These are phyloP conservation scores for Paralagenidium karlingii DNA, from an alignment of 352 stramenopile genomes.

Conservation along the genomic window DNA sequence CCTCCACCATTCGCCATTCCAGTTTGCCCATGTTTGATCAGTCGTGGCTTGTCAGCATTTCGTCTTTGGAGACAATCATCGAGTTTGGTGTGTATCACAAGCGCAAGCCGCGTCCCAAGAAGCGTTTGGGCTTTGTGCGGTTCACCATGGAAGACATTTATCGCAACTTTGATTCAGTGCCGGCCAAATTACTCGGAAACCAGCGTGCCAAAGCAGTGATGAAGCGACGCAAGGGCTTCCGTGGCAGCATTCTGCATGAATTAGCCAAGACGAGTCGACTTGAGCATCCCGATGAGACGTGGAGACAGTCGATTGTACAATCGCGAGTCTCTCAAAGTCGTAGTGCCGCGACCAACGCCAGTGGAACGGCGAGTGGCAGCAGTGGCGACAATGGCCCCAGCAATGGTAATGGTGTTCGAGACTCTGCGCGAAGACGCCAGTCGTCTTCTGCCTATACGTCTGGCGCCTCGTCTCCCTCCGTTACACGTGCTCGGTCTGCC, in stretches of 20 bases:
- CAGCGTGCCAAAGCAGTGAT: constrained; percentile 57
- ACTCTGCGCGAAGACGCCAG: too few species aligned
- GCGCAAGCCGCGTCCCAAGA: constrained; percentile 74
- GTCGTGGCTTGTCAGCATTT: constrained; percentile 68
- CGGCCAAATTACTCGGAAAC: constrained; percentile 53
- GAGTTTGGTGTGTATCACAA: constrained; percentile 76
- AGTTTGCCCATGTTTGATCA: constrained; percentile 64
- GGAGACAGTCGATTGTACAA: constrained; percentile 40
- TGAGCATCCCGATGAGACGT: constrained; percentile 53
- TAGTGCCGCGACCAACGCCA: constrained; percentile 14
- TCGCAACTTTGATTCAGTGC: constrained; percentile 61
- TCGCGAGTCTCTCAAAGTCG: too few species aligned
- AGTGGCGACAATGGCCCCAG: too few species aligned
- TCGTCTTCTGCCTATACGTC: too few species aligned
- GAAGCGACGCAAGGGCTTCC: constrained; percentile 67
- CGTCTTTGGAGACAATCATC: constrained; percentile 62
- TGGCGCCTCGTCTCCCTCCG: too few species aligned
- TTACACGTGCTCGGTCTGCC: too few species aligned
- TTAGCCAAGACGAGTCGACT: constrained; percentile 26
- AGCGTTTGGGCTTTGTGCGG: constrained; percentile 49
- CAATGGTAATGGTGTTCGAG: too few species aligned
- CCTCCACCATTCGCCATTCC: constrained; percentile 44
- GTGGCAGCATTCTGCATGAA: constrained; percentile 68
- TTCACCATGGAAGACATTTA: constrained; percentile 82
- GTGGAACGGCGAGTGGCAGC: constrained; percentile 27